phyloP scores from a whole-genome alignment of 2,329 filamentous ascomycete genomes.

The Pseudogymnoascus sp. region DNA sequence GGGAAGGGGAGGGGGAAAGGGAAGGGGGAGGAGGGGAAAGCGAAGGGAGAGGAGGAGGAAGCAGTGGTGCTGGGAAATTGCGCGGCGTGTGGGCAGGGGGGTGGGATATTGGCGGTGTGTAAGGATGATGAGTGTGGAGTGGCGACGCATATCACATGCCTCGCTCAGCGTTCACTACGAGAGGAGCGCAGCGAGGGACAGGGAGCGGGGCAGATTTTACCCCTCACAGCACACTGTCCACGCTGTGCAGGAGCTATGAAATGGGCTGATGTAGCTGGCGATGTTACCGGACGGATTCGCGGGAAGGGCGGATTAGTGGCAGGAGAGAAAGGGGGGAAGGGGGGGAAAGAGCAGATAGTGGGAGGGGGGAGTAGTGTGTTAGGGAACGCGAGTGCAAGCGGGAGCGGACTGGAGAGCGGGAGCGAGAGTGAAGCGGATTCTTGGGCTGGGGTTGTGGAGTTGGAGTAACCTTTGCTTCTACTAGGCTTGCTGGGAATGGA shows the following conservation, averaged over 20 bases:
- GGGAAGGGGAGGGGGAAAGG: too few species aligned
- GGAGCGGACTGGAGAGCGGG: background rate
- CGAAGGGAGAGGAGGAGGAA: background rate
- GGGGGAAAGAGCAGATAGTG: conserved; percentile 43
- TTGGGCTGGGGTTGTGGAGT: background rate
- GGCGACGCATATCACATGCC: conserved; percentile 54
- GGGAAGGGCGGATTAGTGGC: conserved; percentile 39
- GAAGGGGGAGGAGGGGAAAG: background rate
- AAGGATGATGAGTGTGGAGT: conserved; percentile 46
- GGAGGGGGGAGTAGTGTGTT: conserved; percentile 26
- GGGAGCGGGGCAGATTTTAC: conserved; percentile 44
- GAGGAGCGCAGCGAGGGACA: conserved; percentile 30
- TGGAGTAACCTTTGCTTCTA: background rate
- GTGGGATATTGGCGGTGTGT: conserved; percentile 51
- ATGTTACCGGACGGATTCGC: conserved; percentile 66
- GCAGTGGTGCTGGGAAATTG: background rate
- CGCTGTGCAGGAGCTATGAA: conserved; percentile 52
- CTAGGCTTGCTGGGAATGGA: background rate
- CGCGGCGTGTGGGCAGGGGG: conserved; percentile 28
- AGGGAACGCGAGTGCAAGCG: background rate
- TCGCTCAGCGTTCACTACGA: conserved; percentile 48
- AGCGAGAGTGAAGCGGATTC: background rate
- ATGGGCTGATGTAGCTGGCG: conserved; percentile 77
- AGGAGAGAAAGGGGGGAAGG: too few species aligned
- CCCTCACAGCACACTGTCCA: conserved; percentile 63